phyloP scores from a whole-genome alignment of 371 early-diverging fungal genomes.

The Choanephora cucurbitarum region DNA sequence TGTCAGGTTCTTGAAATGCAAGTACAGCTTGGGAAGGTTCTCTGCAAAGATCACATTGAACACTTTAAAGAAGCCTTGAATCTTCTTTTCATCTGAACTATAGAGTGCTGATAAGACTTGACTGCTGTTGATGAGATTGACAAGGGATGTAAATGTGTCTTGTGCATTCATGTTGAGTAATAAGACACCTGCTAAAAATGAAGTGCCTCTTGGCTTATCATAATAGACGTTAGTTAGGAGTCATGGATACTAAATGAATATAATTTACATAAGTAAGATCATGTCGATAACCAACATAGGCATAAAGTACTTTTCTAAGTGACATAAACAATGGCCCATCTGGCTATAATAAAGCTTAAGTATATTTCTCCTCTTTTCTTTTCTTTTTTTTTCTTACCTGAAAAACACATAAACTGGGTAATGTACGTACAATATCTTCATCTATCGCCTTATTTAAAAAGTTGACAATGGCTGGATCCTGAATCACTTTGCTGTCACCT shows the following conservation, averaged over 20 bases:
- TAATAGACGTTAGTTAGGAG: not conserved
- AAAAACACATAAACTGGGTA: conserved; percentile 53
- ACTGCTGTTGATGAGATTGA: conserved; percentile 42
- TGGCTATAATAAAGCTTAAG: conserved; percentile 31
- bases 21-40: conserved; percentile 49
- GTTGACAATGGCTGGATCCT: conserved; percentile 23
- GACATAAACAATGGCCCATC: conserved; percentile 51
- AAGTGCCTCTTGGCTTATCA: conserved; percentile 46
- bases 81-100: conserved; percentile 36
- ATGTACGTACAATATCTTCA: conserved; percentile 52
- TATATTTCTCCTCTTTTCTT: too few relatives aligned
- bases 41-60: conserved; percentile 56
- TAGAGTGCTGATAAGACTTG: conserved; percentile 43
- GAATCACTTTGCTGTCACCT: conserved; percentile 16
- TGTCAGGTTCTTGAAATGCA: conserved; percentile 51
- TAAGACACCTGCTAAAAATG: conserved; percentile 52
- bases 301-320: conserved; percentile 45
- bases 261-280: conserved; percentile 44
- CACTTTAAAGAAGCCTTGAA: conserved; percentile 51
- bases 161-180: conserved; percentile 47
- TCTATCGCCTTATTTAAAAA: conserved; percentile 46
- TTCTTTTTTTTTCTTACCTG: too few relatives aligned
- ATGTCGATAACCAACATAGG: conserved; percentile 39
- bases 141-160: conserved; percentile 36
- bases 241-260: not conserved